Base-by-base conservation (phyloP, 306 rosid species). In the Glycine soja region DNA sequence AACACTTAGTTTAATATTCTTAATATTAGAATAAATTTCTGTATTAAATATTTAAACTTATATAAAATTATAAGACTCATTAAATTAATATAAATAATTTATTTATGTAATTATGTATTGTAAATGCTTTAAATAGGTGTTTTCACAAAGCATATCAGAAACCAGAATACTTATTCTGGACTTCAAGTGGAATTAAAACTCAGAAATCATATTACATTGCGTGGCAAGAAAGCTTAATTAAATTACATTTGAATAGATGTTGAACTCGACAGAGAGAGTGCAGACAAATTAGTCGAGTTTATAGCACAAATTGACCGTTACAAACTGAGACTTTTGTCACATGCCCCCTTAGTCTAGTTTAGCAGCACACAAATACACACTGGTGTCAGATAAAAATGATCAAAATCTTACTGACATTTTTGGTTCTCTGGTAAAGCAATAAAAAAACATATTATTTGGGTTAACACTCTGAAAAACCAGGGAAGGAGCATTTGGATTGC, bases 401-500 rank as follows among this genome's bases (percentile, higher is more conserved):
- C 46, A 51, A 24, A 24, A 24, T 24, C 30, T 24, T 24, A 24
- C 30, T 24, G 30, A 12, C 61, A 46, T 45, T 69, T 47, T 47
- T 70, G 58, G 58, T 47, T 69, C 42, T 15, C 32, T 43, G 11
- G 42, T 10, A 46, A 69, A 46, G 42, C 54, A 18, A 18, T 19
- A 43, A 69, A 14, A 38, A 56, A 12, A 66, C 46, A 74, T 40
- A 66, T 16, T 42, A 38, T 40, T 15, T 36, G 34, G 10, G 48
- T 34, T 52, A 8, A 14, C 50, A 72, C 50, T 15, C 43, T 38
- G 43, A 30, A 24, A 71, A 69, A 45, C 9, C 15, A 15, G 10
- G 52, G 36, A 15, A 0, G 7, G 42, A 24, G 77, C 65, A 72
- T 53, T 36, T 72, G 16, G 65, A 72, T 72, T 72, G 40, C 50